Percentiles rank a stretch among this genome's conserved stretches.
phyloP scores from a whole-genome alignment of 805 yeast genomes.

The Cyberlindnera maritima region DNA sequence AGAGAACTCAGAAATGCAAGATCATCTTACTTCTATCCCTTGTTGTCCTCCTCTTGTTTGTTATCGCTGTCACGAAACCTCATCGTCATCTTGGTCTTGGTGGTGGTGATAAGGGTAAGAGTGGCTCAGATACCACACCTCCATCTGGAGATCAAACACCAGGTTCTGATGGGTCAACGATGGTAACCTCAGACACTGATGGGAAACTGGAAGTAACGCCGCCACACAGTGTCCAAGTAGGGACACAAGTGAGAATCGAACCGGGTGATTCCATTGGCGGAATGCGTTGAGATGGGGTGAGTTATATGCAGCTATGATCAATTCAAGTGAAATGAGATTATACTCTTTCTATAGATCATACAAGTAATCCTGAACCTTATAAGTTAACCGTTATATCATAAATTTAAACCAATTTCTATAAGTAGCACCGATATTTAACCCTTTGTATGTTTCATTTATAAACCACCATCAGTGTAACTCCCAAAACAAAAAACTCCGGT shows the following conservation, averaged over 20 bases:
- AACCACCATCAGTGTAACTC: too few relatives aligned
- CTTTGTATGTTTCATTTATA: too few relatives aligned
- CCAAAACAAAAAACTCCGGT: too few relatives aligned
- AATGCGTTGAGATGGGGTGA: not conserved
- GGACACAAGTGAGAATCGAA: constrained; percentile 7
- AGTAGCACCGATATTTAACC: too few relatives aligned
- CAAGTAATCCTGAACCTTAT: too few relatives aligned
- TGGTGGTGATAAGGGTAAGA: constrained; percentile 1
- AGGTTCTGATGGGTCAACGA: constrained; percentile 1
- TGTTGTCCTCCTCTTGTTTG: constrained; percentile 66
- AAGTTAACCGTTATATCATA: too few relatives aligned
- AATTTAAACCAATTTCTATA: too few relatives aligned
- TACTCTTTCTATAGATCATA: too few relatives aligned
- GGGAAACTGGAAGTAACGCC: constrained; percentile 1
- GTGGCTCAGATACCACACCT: not conserved
- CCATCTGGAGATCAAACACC: not conserved
- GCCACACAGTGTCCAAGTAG: constrained; percentile 5
- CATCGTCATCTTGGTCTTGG: constrained; percentile 20
- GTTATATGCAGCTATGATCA: too few relatives aligned
- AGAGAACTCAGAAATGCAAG: constrained; percentile 87
- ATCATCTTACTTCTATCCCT: constrained; percentile 71
- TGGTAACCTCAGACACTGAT: constrained; percentile 21
- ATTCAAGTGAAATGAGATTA: too few relatives aligned
- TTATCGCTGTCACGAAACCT: constrained; percentile 71
- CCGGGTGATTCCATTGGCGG: constrained; percentile 6